These are phyloP conservation scores for Lunasporangiospora selenospora DNA, from an alignment of 192 early-diverging fungal genomes.

Conservation along the genomic window DNA sequence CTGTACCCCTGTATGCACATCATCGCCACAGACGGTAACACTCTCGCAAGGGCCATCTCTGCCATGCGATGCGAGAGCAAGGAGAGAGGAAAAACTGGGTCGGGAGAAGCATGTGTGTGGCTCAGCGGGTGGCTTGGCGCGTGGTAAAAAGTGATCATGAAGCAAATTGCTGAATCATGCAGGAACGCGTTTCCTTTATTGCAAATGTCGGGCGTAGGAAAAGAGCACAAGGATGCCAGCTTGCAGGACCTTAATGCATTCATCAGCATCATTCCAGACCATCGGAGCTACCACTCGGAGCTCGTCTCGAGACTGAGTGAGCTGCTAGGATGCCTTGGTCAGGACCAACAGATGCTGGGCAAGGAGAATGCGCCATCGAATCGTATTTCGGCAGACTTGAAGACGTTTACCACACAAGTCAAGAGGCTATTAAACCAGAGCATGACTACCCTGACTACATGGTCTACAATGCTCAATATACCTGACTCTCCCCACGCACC, in stretches of 20 bases:
- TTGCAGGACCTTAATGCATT: conserved; percentile 11
- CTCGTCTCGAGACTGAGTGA: conserved; percentile 7
- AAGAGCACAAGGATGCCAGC: no score
- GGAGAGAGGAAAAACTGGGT: no score
- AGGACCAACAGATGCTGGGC: background rate
- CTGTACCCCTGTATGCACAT: no score
- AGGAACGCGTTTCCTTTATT: no score
- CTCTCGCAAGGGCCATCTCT: no score
- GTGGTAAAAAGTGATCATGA: background rate
- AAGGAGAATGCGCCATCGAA: background rate
- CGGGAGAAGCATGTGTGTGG: no score
- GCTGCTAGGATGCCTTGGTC: background rate
- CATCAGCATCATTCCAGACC: conserved; percentile 13
- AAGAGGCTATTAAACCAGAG: conserved; percentile 33
- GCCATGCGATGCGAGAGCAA: no score
- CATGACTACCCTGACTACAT: conserved; percentile 14
- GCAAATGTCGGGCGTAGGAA: no score
- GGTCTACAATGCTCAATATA: conserved; percentile 25
- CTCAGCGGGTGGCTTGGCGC: no score
- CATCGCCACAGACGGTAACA: no score
- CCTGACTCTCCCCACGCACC: conserved; percentile 2
- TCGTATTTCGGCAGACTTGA: background rate
- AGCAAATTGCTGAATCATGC: no score
- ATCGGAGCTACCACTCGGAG: conserved; percentile 8
- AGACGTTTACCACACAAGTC: conserved; percentile 12